These are phyloP conservation scores for Capsicum pubescens DNA, from an alignment of 257 asterid genomes.

Conservation along the genomic window DNA sequence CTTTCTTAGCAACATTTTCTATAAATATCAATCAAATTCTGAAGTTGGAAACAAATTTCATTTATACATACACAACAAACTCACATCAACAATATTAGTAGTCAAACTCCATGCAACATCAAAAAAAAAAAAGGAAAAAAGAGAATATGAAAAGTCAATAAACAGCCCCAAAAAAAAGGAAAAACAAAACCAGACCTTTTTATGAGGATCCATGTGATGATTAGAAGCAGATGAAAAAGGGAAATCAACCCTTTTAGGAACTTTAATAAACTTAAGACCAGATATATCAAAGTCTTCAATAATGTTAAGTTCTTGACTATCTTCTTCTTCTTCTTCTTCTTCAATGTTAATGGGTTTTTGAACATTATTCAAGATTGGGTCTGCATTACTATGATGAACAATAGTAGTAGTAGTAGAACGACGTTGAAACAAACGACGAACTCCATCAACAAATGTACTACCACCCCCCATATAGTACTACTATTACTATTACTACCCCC, in stretches of 20 bases:
- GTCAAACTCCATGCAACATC: conserved; percentile 17
- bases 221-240: conserved; percentile 36
- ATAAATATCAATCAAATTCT: not conserved
- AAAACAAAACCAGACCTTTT: conserved; percentile 53
- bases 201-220: conserved; percentile 70
- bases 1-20: not conserved
- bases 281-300: conserved; percentile 69
- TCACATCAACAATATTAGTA: not conserved
- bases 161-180: not conserved
- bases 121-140: not conserved
- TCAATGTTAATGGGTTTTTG: not conserved
- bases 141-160: not conserved
- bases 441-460: conserved; percentile 80
- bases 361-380: conserved; percentile 35
- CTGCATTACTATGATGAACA: conserved; percentile 39
- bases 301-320: conserved; percentile 34
- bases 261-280: conserved; percentile 64
- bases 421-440: conserved; percentile 84
- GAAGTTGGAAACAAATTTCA: not conserved
- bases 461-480: conserved; percentile 81
- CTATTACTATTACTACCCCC: not conserved
- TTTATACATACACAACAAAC: not conserved
- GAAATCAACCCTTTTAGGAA: conserved; percentile 67
- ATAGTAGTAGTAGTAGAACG: conserved; percentile 39
- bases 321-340: conserved; percentile 27